Evolutionary conservation across 179 eudicot genomes (phyloP).

Genomic region (Corrigiola litoralis): DNA sequence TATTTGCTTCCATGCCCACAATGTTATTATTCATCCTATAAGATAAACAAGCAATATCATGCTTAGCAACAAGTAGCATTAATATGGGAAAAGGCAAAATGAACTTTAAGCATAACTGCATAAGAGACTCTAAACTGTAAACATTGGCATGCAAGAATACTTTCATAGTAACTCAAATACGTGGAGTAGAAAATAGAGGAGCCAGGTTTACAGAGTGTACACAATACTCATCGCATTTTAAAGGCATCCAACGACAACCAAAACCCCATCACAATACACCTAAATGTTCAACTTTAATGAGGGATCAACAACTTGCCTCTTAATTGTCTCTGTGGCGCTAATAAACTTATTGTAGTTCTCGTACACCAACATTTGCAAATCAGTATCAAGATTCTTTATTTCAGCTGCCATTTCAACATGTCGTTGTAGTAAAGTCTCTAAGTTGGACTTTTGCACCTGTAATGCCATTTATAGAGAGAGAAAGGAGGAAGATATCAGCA

Average conservation of each 20-base stretch:
- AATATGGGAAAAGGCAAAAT: not conserved
- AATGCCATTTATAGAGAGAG: conserved; percentile 4
- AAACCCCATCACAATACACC: not conserved
- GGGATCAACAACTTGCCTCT: conserved; percentile 48
- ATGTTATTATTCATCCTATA: conserved; percentile 93
- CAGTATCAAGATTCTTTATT: conserved; percentile 95
- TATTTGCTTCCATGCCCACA: conserved; percentile 94
- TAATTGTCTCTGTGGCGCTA: conserved; percentile 95
- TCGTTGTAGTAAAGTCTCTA: conserved; percentile 85
- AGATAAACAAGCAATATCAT: conserved; percentile 1
- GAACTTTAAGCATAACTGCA: conserved; percentile 1
- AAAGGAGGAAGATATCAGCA: too few species aligned
- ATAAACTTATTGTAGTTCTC: conserved; percentile 98
- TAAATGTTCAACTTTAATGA: not conserved
- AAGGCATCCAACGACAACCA: not conserved
- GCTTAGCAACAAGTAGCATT: not conserved
- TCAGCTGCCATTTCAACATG: conserved; percentile 99
- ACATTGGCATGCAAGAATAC: not conserved
- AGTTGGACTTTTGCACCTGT: conserved; percentile 81
- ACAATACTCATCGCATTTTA: not conserved
- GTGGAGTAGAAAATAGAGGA: not conserved
- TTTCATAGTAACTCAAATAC: not conserved
- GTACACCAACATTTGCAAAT: conserved; percentile 96
- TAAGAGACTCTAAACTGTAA: not conserved
- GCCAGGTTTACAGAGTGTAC: not conserved